Base-by-base conservation (phyloP, 768 basidiomycete genomes). In the Termitomyces sp. region DNA sequence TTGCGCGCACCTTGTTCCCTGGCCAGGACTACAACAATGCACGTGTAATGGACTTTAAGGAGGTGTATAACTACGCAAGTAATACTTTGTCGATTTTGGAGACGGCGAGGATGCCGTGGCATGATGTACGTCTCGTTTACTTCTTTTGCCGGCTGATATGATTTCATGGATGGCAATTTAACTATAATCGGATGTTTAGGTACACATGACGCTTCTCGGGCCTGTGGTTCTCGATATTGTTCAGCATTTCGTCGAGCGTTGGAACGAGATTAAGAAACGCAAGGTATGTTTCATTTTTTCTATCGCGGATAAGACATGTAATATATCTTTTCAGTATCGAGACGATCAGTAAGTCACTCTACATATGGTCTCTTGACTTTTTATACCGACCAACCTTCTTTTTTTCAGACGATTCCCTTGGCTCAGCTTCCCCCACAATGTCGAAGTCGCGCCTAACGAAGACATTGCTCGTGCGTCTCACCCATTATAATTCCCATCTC, bases 21-120 rank as follows among this genome's bases (percentile, higher is more conserved):
- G 96, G 96, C 1, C 79, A 97, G 69, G 94, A 95, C 65, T 96
- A 88, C 71, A 95, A 97, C 68, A 92, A 98, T 56, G 92, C 93
- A 1, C 82, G 94, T 9, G 74, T 88, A 32, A 76, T 83, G 68
- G 93, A 96, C 65, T 94, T 95, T 74, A 79, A 93, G 65, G 75
- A 87, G 10, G 96, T 98, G 0, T 76, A 81, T 54, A 78, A 91
- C 58, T 93, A 84, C 65, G 81, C 83, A 22, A 86, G 82, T 64
- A 90, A 87, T 57, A 76, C 77, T 0, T 66, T 93, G 15, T 85
- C 84, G 32, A 78, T 84, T 45, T 65, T 85, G 44, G 88, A 92
- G 60, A 84, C 74, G 14, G 74, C 83, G 1, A 75, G 90, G 58
- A 93, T 94, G 93, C 92, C 95, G 1, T 98, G 95, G 95, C 95